Conservation (phyloP, 257 asterid genomes). For the Solanum appendiculatum region DNA sequence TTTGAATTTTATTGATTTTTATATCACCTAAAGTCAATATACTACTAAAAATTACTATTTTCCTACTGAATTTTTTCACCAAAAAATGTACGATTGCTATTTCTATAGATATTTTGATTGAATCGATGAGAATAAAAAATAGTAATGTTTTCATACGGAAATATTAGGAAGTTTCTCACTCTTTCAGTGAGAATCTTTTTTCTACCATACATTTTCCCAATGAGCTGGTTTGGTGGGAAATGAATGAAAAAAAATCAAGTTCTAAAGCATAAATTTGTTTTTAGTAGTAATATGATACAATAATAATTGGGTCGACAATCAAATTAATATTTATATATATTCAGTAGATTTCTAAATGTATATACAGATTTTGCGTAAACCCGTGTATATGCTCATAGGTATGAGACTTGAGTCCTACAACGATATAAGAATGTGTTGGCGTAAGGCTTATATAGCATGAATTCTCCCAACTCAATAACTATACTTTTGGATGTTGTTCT, state of each 20-base stretch:
- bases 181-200: neutral
- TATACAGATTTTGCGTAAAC: neutral
- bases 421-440: neutral
- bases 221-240: no score
- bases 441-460: neutral
- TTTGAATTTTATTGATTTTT: no score
- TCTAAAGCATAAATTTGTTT: neutral
- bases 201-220: neutral
- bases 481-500: neutral
- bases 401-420: neutral
- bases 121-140: no score
- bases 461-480: neutral
- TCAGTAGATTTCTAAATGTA: neutral
- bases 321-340: neutral
- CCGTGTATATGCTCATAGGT: no score
- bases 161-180: neutral
- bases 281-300: neutral
- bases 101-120: neutral
- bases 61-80: neutral
- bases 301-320: neutral
- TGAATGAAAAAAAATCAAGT: neutral
- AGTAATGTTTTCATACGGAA: no score
- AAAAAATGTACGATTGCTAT: no score
- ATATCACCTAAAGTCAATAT: neutral
- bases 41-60: no score